phyloP scores from a whole-genome alignment of 108 stramenopile species.

The Skeletonema grethae region DNA sequence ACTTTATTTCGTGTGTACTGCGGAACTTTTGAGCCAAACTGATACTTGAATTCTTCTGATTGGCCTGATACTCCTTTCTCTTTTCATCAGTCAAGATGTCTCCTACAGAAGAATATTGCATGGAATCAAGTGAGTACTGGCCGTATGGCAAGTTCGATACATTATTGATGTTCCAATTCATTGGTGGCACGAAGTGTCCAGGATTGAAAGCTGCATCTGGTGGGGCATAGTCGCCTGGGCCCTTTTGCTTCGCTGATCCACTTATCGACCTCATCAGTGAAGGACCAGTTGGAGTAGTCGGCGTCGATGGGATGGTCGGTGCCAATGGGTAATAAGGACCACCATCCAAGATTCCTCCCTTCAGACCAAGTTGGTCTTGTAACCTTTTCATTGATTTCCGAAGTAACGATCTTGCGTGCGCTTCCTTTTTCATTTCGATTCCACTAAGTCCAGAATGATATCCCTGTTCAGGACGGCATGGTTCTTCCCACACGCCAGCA shows the following conservation, averaged over 20 bases:
- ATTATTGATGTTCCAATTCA: constrained; percentile 54
- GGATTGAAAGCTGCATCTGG: constrained; percentile 73
- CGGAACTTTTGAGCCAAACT: constrained; percentile 23
- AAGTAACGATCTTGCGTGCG: constrained; percentile 79
- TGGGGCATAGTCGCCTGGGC: constrained; percentile 21
- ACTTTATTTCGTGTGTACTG: constrained; percentile 74
- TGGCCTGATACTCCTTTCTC: constrained; percentile 13
- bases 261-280: constrained; percentile 27
- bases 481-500: constrained; percentile 83
- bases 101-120: constrained; percentile 37
- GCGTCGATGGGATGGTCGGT: constrained; percentile 13
- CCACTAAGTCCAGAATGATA: constrained; percentile 63
- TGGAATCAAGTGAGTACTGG: constrained; percentile 40
- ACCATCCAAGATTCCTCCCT: constrained; percentile 67
- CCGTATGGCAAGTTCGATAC: constrained; percentile 76
- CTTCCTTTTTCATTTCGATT: constrained; percentile 69
- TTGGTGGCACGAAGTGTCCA: constrained; percentile 61
- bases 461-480: constrained; percentile 63
- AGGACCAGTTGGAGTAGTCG: constrained; percentile 29
- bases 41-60: background rate
- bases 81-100: constrained; percentile 18
- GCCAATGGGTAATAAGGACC: constrained; percentile 67
- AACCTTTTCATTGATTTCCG: constrained; percentile 84
- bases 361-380: constrained; percentile 75
- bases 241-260: constrained; percentile 29